Evolutionary conservation across 257 asterid genomes (phyloP).

Genomic region (Schizonepeta tenuifolia): DNA sequence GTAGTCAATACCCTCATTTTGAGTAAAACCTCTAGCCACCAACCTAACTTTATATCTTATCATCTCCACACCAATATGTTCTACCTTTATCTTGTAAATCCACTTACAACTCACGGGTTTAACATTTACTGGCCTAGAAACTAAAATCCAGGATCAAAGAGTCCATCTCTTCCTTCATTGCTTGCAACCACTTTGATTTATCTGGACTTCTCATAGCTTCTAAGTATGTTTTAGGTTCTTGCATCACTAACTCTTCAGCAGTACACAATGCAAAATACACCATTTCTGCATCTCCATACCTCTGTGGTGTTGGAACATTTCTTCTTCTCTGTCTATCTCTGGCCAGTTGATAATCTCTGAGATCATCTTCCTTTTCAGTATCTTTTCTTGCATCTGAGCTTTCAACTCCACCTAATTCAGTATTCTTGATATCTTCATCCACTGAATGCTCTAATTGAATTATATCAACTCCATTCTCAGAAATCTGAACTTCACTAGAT

Average conservation of each 20-base stretch:
- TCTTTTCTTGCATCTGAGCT: too few species aligned
- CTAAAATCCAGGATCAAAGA: background rate
- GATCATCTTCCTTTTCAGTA: background rate
- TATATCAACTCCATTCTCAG: too few species aligned
- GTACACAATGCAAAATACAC: background rate
- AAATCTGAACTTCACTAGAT: too few species aligned
- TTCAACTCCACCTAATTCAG: too few species aligned
- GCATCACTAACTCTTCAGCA: too few species aligned
- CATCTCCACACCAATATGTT: background rate
- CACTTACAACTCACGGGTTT: background rate
- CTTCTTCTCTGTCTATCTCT: background rate
- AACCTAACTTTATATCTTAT: background rate
- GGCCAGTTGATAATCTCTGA: background rate
- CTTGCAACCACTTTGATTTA: background rate
- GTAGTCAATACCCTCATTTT: too few species aligned
- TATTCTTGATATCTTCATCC: too few species aligned
- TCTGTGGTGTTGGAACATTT: background rate
- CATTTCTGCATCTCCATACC: background rate
- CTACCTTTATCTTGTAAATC: background rate
- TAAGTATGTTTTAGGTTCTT: background rate
- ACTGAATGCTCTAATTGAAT: too few species aligned
- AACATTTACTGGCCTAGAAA: background rate
- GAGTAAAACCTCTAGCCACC: background rate
- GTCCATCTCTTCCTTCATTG: background rate
- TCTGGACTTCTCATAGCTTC: background rate